A percentile compares a stretch with the other conserved stretches of the same genome.
Evolutionary conservation across 306 rosid genomes (phyloP).

Genomic region (Quercus wislizeni): DNA sequence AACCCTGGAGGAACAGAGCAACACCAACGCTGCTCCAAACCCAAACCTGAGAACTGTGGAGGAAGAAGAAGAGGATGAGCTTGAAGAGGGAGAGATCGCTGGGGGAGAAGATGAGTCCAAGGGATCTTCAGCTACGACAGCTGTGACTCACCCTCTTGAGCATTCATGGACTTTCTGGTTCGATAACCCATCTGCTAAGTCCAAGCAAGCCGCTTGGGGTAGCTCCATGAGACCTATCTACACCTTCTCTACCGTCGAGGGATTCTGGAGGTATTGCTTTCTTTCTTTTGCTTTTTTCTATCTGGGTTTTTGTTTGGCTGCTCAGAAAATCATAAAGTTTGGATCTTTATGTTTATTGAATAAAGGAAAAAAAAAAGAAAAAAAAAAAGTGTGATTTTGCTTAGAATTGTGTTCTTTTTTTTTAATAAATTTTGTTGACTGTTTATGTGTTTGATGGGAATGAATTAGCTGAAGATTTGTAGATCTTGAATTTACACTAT

Average conservation of each 20-base stretch:
- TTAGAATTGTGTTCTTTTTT: neutral
- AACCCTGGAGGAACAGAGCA: conserved; percentile 37
- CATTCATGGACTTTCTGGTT: conserved; percentile 98
- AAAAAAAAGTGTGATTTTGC: neutral
- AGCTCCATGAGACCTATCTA: conserved; percentile 64
- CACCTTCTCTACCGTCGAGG: conserved; percentile 77
- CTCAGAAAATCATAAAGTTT: neutral
- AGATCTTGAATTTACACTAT: neutral
- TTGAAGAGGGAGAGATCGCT: conserved; percentile 79
- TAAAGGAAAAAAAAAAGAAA: neutral
- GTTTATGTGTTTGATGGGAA: neutral
- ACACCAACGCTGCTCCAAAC: neutral
- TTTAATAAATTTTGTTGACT: neutral
- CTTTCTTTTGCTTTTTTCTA: neutral
- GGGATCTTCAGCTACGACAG: conserved; percentile 19
- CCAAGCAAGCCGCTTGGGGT: conserved; percentile 76
- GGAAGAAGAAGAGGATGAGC: conserved; percentile 44
- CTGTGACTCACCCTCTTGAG: conserved; percentile 65
- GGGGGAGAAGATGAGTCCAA: conserved; percentile 55
- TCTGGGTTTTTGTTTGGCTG: conserved; percentile 8
- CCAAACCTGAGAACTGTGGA: conserved; percentile 31
- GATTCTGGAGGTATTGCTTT: conserved; percentile 76
- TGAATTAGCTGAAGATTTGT: neutral
- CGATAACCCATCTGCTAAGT: conserved; percentile 58
- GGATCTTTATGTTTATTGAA: neutral